A percentile compares a stretch with the other conserved stretches of the same genome.
These are phyloP conservation scores for Termitomyces titanicus DNA, from an alignment of 768 basidiomycete genomes.

Conservation along the genomic window DNA sequence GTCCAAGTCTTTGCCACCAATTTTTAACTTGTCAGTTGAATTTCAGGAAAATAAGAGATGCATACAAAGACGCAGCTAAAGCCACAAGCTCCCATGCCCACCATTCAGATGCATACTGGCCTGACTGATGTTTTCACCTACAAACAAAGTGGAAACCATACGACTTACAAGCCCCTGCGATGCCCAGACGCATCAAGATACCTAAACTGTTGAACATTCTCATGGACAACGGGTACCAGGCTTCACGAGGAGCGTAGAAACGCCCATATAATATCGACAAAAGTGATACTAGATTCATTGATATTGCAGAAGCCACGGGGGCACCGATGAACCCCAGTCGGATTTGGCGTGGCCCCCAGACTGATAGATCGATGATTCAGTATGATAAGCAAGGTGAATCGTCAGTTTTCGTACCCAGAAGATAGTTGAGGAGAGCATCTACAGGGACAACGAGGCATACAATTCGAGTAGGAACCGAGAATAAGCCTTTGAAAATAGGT, in stretches of 20 bases:
- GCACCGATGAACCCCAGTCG: conserved; percentile 89
- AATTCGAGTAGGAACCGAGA: conserved; percentile 80
- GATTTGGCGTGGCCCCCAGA: conserved; percentile 78
- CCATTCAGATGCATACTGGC: conserved; percentile 88
- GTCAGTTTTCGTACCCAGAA: conserved; percentile 37
- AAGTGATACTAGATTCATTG: conserved; percentile 73
- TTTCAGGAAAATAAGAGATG: neutral
- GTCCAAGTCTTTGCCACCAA: conserved; percentile 54
- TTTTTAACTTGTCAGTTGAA: neutral
- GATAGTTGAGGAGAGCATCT: conserved; percentile 77
- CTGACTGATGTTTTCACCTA: conserved; percentile 21
- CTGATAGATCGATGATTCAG: conserved; percentile 23
- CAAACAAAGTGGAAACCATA: neutral
- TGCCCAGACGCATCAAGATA: conserved; percentile 65
- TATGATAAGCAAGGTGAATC: neutral
- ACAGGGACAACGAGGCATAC: conserved; percentile 78
- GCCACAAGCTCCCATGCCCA: conserved; percentile 93
- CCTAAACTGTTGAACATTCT: conserved; percentile 67
- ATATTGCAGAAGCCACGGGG: conserved; percentile 82
- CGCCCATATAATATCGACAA: conserved; percentile 60
- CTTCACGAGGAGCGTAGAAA: conserved; percentile 56
- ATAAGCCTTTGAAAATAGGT: conserved; percentile 49
- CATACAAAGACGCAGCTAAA: conserved; percentile 45
- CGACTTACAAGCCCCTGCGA: conserved; percentile 71
- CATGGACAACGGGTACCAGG: conserved; percentile 75